These are phyloP conservation scores for Hypomontagnella monticulosa DNA, from an alignment of 495 filamentous ascomycete species.

Conservation along the genomic window DNA sequence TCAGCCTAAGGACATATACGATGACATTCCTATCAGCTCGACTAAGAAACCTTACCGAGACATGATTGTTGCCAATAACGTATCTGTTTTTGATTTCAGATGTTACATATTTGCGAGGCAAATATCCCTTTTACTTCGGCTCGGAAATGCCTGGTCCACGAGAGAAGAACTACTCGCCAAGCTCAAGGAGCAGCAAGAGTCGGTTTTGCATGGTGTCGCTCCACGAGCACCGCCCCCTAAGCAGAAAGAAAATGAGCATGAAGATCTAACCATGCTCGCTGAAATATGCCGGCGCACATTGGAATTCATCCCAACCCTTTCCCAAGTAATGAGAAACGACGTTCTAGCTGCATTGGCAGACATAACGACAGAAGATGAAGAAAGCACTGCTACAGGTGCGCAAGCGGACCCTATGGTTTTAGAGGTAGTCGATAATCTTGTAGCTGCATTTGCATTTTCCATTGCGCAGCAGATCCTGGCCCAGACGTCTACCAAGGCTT, in stretches of 20 bases:
- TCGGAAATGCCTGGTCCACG: conserved; percentile 73
- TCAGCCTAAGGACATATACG: conserved; percentile 45
- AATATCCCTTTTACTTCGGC: conserved; percentile 80
- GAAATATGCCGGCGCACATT: conserved; percentile 82
- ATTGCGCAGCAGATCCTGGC: conserved; percentile 79
- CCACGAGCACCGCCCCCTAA: conserved; percentile 56
- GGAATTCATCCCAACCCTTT: conserved; percentile 81
- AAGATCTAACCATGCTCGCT: conserved; percentile 78
- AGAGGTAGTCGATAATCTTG: conserved; percentile 79
- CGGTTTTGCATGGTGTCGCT: conserved; percentile 61
- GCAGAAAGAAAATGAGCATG: conserved; percentile 64
- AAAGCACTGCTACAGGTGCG: conserved; percentile 10
- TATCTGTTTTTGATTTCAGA: conserved; percentile 96
- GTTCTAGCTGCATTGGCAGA: conserved; percentile 60
- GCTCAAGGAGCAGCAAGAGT: conserved; percentile 65
- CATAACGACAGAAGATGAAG: conserved; percentile 37
- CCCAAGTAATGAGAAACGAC: conserved; percentile 80
- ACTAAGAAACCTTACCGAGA: conserved; percentile 87
- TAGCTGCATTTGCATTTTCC: conserved; percentile 86
- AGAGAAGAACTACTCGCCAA: conserved; percentile 65
- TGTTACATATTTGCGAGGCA: conserved; percentile 95
- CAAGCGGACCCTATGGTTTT: conserved; percentile 46
- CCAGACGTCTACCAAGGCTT: conserved; percentile 74
- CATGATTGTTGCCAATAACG: conserved; percentile 92
- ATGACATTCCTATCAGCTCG: conserved; percentile 74